These are phyloP conservation scores for Saccharomycopsis oosterbeekiorum DNA, from an alignment of 805 yeast species.

Conservation along the genomic window DNA sequence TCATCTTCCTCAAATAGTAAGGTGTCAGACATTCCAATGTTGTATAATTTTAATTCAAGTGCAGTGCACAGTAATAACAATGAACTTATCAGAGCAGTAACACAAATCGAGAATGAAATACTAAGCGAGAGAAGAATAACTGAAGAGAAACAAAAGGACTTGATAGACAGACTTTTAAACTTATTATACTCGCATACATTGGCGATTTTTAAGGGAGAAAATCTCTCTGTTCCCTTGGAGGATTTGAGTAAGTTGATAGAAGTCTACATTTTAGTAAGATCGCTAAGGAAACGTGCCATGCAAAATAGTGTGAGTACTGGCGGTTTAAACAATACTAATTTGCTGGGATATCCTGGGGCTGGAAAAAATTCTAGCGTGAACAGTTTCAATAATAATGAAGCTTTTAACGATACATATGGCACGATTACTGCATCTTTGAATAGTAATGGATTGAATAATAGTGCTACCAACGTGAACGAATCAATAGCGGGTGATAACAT, in stretches of 20 bases:
- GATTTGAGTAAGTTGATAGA: constrained; percentile 29
- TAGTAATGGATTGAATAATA: not conserved
- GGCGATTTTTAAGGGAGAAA: constrained; percentile 30
- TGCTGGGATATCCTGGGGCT: not conserved
- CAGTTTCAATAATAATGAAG: not conserved
- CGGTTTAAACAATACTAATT: not conserved
- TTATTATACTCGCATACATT: constrained; percentile 25
- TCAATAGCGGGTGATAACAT: not conserved
- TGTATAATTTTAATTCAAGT: constrained; percentile 28
- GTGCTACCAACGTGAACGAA: not conserved
- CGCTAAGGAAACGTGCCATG: constrained; percentile 1
- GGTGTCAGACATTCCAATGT: constrained; percentile 22
- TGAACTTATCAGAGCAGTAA: constrained; percentile 20
- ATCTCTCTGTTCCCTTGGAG: constrained; percentile 28
- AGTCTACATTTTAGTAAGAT: constrained; percentile 25
- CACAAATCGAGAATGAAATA: constrained; percentile 11
- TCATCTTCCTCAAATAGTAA: constrained; percentile 28
- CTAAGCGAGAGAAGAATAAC: constrained; percentile 15
- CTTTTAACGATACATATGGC: not conserved
- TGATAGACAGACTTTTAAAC: constrained; percentile 26
- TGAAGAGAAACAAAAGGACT: constrained; percentile 26
- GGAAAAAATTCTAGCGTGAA: not conserved
- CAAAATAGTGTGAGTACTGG: not conserved
- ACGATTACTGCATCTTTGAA: constrained; percentile 3
- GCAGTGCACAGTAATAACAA: constrained; percentile 10